Evolutionary conservation across 2,329 filamentous ascomycete species (phyloP).

Genomic region (Leptographium flavum): DNA sequence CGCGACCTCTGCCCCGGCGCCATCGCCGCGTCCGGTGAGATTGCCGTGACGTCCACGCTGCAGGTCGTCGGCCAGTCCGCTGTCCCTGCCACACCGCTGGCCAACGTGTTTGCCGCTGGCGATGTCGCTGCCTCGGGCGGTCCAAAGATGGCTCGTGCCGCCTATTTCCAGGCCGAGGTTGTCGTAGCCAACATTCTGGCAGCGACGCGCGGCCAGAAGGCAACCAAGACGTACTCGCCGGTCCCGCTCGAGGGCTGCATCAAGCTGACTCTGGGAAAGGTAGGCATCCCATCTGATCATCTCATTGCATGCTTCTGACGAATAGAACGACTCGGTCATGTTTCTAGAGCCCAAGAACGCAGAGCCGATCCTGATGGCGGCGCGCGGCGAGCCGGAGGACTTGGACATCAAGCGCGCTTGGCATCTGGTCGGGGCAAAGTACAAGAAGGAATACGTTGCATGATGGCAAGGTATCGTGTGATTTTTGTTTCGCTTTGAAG

Average conservation of each 20-base stretch:
- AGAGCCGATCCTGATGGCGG: slow-evolving; percentile 1
- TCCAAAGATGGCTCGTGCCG: slow-evolving; percentile 38
- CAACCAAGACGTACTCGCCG: slow-evolving; percentile 1
- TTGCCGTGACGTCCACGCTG: slow-evolving; percentile 40
- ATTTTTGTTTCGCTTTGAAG: background rate
- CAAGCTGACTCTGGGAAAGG: slow-evolving; percentile 9
- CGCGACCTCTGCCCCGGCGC: slow-evolving; percentile 25
- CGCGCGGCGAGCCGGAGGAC: slow-evolving; percentile 3
- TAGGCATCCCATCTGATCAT: background rate
- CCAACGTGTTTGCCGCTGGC: slow-evolving; percentile 47
- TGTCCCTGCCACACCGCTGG: slow-evolving; percentile 14
- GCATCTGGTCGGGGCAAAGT: slow-evolving; percentile 3
- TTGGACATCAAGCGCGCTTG: slow-evolving; percentile 1
- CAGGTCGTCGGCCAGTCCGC: slow-evolving; percentile 29
- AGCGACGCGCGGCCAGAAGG: background rate
- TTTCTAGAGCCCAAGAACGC: slow-evolving; percentile 2
- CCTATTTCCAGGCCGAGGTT: slow-evolving; percentile 35
- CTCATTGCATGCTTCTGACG: background rate
- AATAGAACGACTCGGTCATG: slow-evolving; percentile 5
- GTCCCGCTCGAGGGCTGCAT: slow-evolving; percentile 1
- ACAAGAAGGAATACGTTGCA: slow-evolving; percentile 1
- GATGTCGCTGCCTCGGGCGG: slow-evolving; percentile 43
- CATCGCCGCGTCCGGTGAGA: slow-evolving; percentile 31
- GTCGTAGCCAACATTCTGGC: slow-evolving; percentile 36
- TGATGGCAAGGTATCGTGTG: background rate